Conservation (phyloP, 2,329 filamentous ascomycete species). For the Fusarium heterosporum region DNA sequence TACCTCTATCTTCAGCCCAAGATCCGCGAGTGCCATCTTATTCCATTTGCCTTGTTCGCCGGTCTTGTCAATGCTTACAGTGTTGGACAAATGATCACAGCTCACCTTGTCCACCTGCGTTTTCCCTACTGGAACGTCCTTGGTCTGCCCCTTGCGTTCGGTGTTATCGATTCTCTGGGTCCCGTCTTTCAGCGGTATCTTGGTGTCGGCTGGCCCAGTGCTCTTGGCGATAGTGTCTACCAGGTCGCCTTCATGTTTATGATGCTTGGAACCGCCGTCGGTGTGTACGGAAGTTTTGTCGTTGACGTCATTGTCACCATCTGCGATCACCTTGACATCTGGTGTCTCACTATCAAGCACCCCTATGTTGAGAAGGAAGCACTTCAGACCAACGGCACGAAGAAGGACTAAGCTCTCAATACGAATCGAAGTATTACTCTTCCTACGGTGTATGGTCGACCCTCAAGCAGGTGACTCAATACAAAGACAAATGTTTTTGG, state of each 20-base stretch:
- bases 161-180: slow-evolving; percentile 83
- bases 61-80: slow-evolving; percentile 94
- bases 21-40: slow-evolving; percentile 83
- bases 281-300: slow-evolving; percentile 97
- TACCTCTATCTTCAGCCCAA: slow-evolving; percentile 89
- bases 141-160: slow-evolving; percentile 79
- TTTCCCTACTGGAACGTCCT: slow-evolving; percentile 95
- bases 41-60: slow-evolving; percentile 90
- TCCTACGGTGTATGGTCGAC: not conserved
- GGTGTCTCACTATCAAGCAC: slow-evolving; percentile 98
- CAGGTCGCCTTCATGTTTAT: slow-evolving; percentile 92
- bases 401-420: slow-evolving; percentile 53
- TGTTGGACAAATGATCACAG: slow-evolving; percentile 95
- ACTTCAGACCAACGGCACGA: slow-evolving; percentile 47
- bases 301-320: slow-evolving; percentile 98
- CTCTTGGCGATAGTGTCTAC: slow-evolving; percentile 80
- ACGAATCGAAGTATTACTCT: not conserved
- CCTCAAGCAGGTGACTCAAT: not conserved
- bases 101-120: slow-evolving; percentile 85
- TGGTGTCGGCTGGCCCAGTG: slow-evolving; percentile 80
- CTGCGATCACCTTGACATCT: slow-evolving; percentile 98
- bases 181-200: slow-evolving; percentile 70
- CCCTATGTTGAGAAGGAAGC: slow-evolving; percentile 62
- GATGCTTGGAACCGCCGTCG: slow-evolving; percentile 84
- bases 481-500: not conserved